Percentiles rank a stretch among this genome's conserved stretches.
Conservation (phyloP, 768 basidiomycete genomes). For the Coprinopsis cinerea region DNA sequence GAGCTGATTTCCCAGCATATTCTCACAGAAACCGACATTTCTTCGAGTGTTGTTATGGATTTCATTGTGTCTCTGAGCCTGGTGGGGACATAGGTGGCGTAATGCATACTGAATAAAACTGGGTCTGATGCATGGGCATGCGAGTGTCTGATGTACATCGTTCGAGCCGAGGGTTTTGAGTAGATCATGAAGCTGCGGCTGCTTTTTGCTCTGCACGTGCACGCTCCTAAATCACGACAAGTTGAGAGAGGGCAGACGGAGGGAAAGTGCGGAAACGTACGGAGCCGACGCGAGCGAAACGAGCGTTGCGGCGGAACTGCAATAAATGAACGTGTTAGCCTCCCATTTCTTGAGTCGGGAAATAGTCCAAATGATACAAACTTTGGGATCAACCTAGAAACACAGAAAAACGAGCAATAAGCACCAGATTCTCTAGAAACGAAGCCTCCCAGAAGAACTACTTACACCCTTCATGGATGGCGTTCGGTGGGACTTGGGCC, state of each 20-base stretch:
- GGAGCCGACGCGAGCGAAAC: conserved; percentile 66
- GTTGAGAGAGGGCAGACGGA: conserved; percentile 5
- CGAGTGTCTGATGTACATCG: neutral
- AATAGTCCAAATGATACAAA: conserved; percentile 27
- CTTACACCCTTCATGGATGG: conserved; percentile 89
- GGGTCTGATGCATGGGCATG: conserved; percentile 2
- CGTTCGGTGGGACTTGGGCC: conserved; percentile 64
- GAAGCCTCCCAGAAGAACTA: conserved; percentile 17
- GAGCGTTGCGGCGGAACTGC: conserved; percentile 83
- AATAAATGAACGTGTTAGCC: too few species aligned
- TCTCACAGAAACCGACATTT: too few species aligned
- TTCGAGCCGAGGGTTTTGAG: neutral
- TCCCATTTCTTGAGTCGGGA: too few species aligned
- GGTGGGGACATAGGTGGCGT: conserved; percentile 5
- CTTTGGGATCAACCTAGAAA: conserved; percentile 82
- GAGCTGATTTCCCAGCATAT: too few species aligned
- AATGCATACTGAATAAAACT: conserved; percentile 4
- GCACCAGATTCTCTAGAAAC: too few species aligned
- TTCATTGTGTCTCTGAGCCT: conserved; percentile 9
- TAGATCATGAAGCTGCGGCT: conserved; percentile 32
- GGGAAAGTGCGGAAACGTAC: conserved; percentile 35
- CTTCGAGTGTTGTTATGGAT: conserved; percentile 9
- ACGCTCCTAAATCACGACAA: conserved; percentile 42
- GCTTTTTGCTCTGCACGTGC: conserved; percentile 59
- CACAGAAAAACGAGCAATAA: too few species aligned